A percentile compares a stretch with the other conserved stretches of the same genome.
Conservation (phyloP, 169 alveolate species). For the Plasmodium yoelii region DNA sequence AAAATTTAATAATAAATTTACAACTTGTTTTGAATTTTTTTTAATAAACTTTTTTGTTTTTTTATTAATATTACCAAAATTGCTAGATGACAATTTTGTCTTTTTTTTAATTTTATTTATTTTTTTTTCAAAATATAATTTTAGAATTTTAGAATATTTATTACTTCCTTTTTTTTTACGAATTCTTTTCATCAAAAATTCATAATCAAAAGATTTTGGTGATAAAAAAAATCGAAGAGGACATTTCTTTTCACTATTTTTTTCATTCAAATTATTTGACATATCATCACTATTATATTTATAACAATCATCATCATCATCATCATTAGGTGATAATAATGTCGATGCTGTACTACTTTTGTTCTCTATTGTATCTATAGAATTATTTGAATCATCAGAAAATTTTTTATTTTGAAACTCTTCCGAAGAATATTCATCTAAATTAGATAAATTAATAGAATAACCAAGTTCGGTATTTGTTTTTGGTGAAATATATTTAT, state of each 20-base stretch:
- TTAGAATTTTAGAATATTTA: background rate
- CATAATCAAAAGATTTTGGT: background rate
- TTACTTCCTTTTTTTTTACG: background rate
- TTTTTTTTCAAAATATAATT: background rate
- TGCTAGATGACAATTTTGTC: background rate
- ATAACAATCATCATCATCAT: background rate
- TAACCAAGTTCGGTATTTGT: too few species aligned
- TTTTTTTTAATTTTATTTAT: background rate
- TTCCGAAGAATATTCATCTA: too few species aligned
- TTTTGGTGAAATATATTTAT: too few species aligned
- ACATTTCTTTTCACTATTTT: constrained; percentile 9
- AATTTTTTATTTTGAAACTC: too few species aligned
- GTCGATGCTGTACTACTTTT: constrained; percentile 23
- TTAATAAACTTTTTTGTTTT: constrained; percentile 18
- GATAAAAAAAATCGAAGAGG: constrained; percentile 25
- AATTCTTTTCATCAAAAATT: background rate
- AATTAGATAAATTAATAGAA: too few species aligned
- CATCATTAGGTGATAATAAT: background rate
- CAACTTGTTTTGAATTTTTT: constrained; percentile 23
- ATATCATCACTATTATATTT: background rate
- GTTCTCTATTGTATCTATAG: too few species aligned
- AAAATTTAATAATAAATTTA: constrained; percentile 15
- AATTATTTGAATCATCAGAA: too few species aligned
- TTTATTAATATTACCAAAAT: background rate
- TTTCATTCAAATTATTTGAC: background rate